These are phyloP conservation scores for Colletotrichum sp. DNA, from an alignment of 2,329 filamentous ascomycete species.

Conservation along the genomic window DNA sequence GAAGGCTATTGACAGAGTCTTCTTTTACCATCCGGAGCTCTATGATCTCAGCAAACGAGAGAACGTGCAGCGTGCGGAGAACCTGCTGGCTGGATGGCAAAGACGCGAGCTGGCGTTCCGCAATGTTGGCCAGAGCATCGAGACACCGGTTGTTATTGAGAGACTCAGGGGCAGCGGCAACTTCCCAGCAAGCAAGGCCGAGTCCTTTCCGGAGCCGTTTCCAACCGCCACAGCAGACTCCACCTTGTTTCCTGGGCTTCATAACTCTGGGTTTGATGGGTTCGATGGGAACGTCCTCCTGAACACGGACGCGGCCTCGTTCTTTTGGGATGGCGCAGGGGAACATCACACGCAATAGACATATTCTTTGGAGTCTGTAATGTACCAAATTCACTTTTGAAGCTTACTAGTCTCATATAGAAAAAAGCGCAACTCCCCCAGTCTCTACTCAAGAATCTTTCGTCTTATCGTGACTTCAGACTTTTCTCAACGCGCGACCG, in stretches of 20 bases:
- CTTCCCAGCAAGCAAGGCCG: neutral
- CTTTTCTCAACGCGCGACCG: neutral
- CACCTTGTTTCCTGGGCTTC: neutral
- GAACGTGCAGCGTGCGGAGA: slow-evolving; percentile 49
- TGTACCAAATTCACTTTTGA: neutral
- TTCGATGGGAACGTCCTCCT: neutral
- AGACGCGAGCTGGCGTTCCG: slow-evolving; percentile 47
- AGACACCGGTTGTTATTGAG: slow-evolving; percentile 50
- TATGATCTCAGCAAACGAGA: slow-evolving; percentile 51
- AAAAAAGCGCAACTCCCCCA: too few species aligned
- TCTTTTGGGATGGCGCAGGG: neutral
- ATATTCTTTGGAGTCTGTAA: too few species aligned
- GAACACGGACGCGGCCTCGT: neutral
- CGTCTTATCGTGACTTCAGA: neutral
- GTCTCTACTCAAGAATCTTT: neutral
- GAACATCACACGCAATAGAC: neutral
- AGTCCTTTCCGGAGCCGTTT: neutral
- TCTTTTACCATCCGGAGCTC: slow-evolving; percentile 54
- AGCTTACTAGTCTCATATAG: neutral
- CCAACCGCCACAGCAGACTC: neutral
- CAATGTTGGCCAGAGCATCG: slow-evolving; percentile 39
- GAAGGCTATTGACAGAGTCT: slow-evolving; percentile 50
- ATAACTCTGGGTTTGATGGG: neutral
- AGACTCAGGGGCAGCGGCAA: slow-evolving; percentile 43
- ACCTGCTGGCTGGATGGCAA: slow-evolving; percentile 57